A percentile compares a stretch with the other conserved stretches of the same genome.
Evolutionary conservation across 2,329 filamentous ascomycete species (phyloP).

Genomic region (Arthrobotrys sinensis): DNA sequence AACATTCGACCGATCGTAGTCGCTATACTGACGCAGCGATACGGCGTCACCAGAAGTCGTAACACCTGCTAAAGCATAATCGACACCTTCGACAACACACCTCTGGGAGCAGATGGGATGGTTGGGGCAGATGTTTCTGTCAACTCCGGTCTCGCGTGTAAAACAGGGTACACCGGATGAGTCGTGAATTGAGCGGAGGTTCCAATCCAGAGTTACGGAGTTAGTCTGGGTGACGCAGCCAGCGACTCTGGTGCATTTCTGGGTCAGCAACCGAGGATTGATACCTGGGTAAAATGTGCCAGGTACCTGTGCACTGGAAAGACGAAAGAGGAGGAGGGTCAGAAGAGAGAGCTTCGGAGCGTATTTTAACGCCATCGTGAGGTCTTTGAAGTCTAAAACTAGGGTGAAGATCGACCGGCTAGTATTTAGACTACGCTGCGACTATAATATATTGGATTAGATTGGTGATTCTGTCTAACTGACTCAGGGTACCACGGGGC

Average conservation of each 20-base stretch:
- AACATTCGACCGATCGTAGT: conserved; percentile 60
- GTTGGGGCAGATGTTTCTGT: conserved; percentile 40
- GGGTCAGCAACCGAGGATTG: conserved; percentile 68
- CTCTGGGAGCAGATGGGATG: conserved; percentile 42
- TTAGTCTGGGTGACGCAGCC: conserved; percentile 67
- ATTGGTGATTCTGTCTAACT: background rate
- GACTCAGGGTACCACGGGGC: background rate
- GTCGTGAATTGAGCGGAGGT: conserved; percentile 66
- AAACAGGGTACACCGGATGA: conserved; percentile 23
- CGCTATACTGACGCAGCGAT: conserved; percentile 57
- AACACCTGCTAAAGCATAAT: conserved; percentile 54
- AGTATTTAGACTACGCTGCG: background rate
- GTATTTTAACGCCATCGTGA: conserved; percentile 36
- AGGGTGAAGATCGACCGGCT: no score
- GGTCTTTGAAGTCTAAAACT: background rate
- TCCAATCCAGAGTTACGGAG: conserved; percentile 67
- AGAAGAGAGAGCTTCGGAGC: conserved; percentile 36
- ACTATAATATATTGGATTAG: background rate
- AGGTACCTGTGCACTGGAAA: conserved; percentile 34
- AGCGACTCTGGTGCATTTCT: conserved; percentile 67
- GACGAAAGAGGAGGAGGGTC: conserved; percentile 35
- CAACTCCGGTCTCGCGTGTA: conserved; percentile 14
- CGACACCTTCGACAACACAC: conserved; percentile 44
- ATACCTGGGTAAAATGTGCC: conserved; percentile 63
- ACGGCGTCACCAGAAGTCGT: conserved; percentile 62